Conservation (phyloP, 768 basidiomycete genomes). For the Boletus reticulatus region DNA sequence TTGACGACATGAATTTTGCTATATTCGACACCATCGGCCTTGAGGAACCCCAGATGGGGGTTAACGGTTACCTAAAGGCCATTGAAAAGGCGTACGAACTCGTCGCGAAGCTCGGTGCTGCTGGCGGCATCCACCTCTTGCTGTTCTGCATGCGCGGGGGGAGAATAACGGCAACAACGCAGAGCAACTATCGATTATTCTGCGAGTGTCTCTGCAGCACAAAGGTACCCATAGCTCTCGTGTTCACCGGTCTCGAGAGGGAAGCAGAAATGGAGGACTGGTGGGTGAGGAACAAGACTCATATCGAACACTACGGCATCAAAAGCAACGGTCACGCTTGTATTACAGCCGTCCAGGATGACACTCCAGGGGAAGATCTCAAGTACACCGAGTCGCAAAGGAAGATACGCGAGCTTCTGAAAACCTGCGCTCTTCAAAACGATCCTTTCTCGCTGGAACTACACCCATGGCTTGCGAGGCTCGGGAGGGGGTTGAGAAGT, state of each 20-base stretch:
- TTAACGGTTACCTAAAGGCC: constrained; percentile 27
- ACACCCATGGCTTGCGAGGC: constrained; percentile 16
- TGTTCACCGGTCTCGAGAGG: constrained; percentile 42
- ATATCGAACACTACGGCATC: constrained; percentile 25
- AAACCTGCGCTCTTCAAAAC: constrained; percentile 10
- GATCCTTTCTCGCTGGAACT: constrained; percentile 14
- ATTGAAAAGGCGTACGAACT: constrained; percentile 33
- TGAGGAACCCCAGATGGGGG: constrained; percentile 29
- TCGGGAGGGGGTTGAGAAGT: constrained; percentile 8
- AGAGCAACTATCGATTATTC: constrained; percentile 41
- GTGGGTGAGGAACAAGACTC: constrained; percentile 30
- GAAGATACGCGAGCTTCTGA: constrained; percentile 20
- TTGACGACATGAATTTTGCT: constrained; percentile 17
- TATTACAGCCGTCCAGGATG: constrained; percentile 27
- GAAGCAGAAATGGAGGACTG: constrained; percentile 33
- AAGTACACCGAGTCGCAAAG: constrained; percentile 24
- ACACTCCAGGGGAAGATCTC: constrained; percentile 14
- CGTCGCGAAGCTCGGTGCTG: constrained; percentile 25
- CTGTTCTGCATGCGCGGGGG: constrained; percentile 42
- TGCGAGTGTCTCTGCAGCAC: constrained; percentile 37
- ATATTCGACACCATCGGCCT: constrained; percentile 38
- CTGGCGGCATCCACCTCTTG: constrained; percentile 41
- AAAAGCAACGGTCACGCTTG: constrained; percentile 32
- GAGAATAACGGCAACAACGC: constrained; percentile 34
- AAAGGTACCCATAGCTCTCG: constrained; percentile 37